phyloP scores from a whole-genome alignment of 2,329 filamentous ascomycete species.

The Leptoxyphium fumago region DNA sequence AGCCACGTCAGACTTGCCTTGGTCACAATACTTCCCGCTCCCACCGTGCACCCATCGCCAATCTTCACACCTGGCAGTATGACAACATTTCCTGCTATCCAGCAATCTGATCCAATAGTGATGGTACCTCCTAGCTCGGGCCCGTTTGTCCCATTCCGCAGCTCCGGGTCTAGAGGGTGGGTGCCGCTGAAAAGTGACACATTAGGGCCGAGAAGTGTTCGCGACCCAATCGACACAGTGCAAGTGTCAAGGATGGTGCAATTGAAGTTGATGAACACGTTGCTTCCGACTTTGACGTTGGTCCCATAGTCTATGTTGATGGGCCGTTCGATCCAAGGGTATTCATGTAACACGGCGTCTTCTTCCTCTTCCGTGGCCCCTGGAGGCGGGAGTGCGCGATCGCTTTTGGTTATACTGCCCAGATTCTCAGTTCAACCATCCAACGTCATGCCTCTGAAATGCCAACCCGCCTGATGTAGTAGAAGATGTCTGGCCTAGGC shows the following conservation, averaged over 20 bases:
- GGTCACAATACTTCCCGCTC: constrained; percentile 71
- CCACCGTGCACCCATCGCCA: constrained; percentile 57
- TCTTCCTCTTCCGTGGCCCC: constrained; percentile 47
- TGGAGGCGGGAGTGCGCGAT: constrained; percentile 46
- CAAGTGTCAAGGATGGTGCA: constrained; percentile 66
- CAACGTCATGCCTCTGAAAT: no score
- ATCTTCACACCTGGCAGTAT: constrained; percentile 67
- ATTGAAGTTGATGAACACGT: constrained; percentile 64
- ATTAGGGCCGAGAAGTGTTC: constrained; percentile 66
- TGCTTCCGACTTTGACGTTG: constrained; percentile 54
- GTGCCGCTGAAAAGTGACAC: constrained; percentile 60
- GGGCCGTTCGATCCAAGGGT: constrained; percentile 56
- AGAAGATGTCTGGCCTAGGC: no score
- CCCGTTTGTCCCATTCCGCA: constrained; percentile 60
- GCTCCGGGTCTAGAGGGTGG: constrained; percentile 60
- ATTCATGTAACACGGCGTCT: constrained; percentile 45
- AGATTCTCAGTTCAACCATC: no score
- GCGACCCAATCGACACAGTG: constrained; percentile 56
- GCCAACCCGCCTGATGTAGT: no score
- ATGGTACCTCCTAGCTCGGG: constrained; percentile 64
- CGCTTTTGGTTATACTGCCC: constrained; percentile 50
- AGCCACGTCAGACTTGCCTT: constrained; percentile 33
- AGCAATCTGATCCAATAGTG: constrained; percentile 64
- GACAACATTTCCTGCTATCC: constrained; percentile 57
- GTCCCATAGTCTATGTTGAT: constrained; percentile 64